Base-by-base conservation (phyloP, 768 basidiomycete genomes). In the Lactifluus subvellereus region DNA sequence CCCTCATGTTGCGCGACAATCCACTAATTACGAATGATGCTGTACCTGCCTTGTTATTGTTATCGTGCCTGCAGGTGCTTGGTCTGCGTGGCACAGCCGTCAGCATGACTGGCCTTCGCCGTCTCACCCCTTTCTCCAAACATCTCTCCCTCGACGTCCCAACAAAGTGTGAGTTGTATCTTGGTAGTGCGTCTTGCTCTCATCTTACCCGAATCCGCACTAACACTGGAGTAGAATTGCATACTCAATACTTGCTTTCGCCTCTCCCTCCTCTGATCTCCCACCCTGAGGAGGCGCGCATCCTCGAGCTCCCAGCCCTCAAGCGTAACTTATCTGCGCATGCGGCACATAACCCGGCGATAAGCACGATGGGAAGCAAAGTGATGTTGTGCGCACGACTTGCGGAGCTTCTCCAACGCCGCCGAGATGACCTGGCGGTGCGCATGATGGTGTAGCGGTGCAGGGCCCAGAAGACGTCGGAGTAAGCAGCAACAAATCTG, bases 291-390 rank as follows among this genome's bases (percentile, higher is more conserved):
- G 63, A 73, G 18, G 82, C 81, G 64, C 55, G 70, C 14, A 70
- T 72, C 11, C 75, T 87, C 13, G 80, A 84, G 16, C 62, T 68
- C 5, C 73, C 74, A 1, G 84, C 82, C 0, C 74, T 88, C 35
- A 78, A 78, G 65, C 75, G 81, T 11, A 88, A 88, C 66, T 77
- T 88, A 5, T 74, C 75, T 20, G 85, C 79, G 1, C 85, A 88
- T 67, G 79, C 83, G 1, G 73, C 66, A 11, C 70, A 70, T 60
- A 84, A 88, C 66, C 66, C 76, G 22, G 67, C 66, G 0, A 79
- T 87, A 40, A n/a, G 77, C 20, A 70, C 77, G 0, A 70, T 74
- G 16, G 86, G 85, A 0, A 75, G 78, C 27, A 79, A 78, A 62
- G 67, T 65, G 14, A 82, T 85, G 69, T 77, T 88, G 77, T 72